These are phyloP conservation scores for Fusarium odoratissimum DNA, from an alignment of 2,329 filamentous ascomycete species.

Conservation along the genomic window DNA sequence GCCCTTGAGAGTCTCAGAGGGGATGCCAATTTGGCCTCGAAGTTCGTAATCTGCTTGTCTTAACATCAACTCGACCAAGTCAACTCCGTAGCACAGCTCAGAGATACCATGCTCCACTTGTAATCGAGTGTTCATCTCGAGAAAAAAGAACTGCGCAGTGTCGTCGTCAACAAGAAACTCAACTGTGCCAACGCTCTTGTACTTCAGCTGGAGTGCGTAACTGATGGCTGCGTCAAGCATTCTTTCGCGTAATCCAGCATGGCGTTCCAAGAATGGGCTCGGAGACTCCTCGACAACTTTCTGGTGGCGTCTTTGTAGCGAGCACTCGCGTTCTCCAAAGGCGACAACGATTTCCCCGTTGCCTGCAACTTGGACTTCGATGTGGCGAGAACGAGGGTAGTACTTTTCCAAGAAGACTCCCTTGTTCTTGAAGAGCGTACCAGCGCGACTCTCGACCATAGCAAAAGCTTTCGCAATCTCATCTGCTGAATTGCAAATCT, in stretches of 20 bases:
- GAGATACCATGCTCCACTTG: constrained; percentile 85
- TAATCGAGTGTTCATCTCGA: constrained; percentile 69
- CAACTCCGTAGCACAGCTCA: constrained; percentile 78
- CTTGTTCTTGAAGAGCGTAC: neutral
- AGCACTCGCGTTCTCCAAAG: constrained; percentile 75
- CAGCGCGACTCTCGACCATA: neutral
- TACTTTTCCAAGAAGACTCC: constrained; percentile 2
- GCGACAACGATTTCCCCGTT: constrained; percentile 52
- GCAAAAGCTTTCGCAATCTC: neutral
- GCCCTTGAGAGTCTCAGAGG: neutral
- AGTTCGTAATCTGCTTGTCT: constrained; percentile 47
- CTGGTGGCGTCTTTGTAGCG: constrained; percentile 74
- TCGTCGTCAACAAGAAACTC: constrained; percentile 3
- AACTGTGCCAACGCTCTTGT: constrained; percentile 45
- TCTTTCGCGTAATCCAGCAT: neutral
- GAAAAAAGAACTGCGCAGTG: constrained; percentile 62
- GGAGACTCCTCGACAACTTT: constrained; percentile 60
- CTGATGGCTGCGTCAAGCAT: neutral
- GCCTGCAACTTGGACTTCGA: neutral
- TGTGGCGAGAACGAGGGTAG: neutral
- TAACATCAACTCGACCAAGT: constrained; percentile 69
- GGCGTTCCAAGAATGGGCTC: neutral
- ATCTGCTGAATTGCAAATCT: neutral
- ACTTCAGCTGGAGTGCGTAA: neutral
- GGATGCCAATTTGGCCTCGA: constrained; percentile 13